These are phyloP conservation scores for Amanita brunnescens DNA, from an alignment of 768 basidiomycete genomes.

Conservation along the genomic window DNA sequence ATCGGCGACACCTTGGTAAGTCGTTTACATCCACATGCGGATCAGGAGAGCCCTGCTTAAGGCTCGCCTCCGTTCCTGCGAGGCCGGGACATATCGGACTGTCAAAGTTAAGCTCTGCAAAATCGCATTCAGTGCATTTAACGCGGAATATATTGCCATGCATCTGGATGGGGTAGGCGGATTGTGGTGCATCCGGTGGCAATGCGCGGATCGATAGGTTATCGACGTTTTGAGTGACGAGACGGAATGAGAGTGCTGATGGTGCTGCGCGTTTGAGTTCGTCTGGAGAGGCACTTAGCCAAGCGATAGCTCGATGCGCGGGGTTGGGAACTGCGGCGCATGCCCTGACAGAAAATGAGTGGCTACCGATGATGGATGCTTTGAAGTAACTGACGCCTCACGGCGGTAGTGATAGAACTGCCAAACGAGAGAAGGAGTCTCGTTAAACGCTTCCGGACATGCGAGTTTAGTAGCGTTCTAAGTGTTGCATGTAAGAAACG, in stretches of 20 bases:
- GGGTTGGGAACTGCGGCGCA: conserved; percentile 28
- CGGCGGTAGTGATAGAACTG: conserved; percentile 32
- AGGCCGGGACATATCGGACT: background rate
- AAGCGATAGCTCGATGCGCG: conserved; percentile 32
- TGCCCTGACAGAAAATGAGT: conserved; percentile 12
- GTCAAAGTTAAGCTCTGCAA: background rate
- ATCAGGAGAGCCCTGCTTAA: background rate
- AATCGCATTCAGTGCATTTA: background rate
- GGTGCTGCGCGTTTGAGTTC: conserved; percentile 18
- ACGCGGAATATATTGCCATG: background rate
- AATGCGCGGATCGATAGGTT: conserved; percentile 26
- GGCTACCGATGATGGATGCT: background rate
- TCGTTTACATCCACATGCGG: conserved; percentile 1
- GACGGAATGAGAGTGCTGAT: background rate
- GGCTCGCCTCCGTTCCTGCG: conserved; percentile 12
- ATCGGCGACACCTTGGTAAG: conserved; percentile 21
- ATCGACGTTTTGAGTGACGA: conserved; percentile 37
- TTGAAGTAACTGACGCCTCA: conserved; percentile 10
- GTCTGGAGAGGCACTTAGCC: conserved; percentile 18
- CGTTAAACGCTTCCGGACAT: background rate
- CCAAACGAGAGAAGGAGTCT: conserved; percentile 20
- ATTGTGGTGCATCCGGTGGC: background rate
- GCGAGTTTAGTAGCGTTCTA: conserved; percentile 14
- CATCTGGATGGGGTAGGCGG: background rate
- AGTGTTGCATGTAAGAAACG: conserved; percentile 23